These are phyloP conservation scores for Trypanosoma conorhini DNA, from an alignment of 208 protist genomes.

Conservation along the genomic window DNA sequence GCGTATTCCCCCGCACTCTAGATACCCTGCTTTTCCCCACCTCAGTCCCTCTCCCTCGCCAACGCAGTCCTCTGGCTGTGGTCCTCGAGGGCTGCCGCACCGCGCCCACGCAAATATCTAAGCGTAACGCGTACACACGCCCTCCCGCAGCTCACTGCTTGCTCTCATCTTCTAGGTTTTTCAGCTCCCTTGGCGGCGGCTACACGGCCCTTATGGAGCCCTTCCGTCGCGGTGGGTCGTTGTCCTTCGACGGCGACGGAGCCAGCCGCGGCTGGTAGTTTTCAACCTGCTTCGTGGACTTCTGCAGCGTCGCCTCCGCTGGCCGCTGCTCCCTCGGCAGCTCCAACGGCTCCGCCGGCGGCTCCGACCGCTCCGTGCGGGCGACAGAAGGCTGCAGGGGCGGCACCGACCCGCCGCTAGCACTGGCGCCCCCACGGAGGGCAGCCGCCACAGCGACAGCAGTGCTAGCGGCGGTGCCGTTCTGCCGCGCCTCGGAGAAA, in stretches of 20 bases:
- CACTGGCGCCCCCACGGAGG: background rate
- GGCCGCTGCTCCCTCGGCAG: conserved; percentile 58
- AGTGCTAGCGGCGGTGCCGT: background rate
- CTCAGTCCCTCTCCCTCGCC: background rate
- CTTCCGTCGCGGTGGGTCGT: conserved; percentile 73
- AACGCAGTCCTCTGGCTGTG: background rate
- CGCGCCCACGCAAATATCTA: no score
- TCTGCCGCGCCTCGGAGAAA: background rate
- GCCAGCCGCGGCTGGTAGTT: conserved; percentile 68
- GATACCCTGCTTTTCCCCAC: background rate
- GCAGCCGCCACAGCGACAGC: conserved; percentile 29
- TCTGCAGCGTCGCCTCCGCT: conserved; percentile 66
- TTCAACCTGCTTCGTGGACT: conserved; percentile 46
- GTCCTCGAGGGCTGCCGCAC: background rate
- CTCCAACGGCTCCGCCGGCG: conserved; percentile 49
- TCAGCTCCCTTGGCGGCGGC: background rate
- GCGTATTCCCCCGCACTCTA: background rate
- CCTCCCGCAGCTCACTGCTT: background rate
- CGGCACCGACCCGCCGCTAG: conserved; percentile 16
- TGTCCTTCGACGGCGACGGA: conserved; percentile 70
- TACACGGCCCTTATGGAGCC: conserved; percentile 10
- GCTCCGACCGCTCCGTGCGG: conserved; percentile 35
- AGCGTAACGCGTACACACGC: background rate
- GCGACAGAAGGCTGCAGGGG: conserved; percentile 36
- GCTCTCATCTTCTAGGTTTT: conserved; percentile 1